Evolutionary conservation across 2,329 filamentous ascomycete species (phyloP), one percentile per base, ranked within the genome.

Genomic region (Xenoacremonium recifei): DNA sequence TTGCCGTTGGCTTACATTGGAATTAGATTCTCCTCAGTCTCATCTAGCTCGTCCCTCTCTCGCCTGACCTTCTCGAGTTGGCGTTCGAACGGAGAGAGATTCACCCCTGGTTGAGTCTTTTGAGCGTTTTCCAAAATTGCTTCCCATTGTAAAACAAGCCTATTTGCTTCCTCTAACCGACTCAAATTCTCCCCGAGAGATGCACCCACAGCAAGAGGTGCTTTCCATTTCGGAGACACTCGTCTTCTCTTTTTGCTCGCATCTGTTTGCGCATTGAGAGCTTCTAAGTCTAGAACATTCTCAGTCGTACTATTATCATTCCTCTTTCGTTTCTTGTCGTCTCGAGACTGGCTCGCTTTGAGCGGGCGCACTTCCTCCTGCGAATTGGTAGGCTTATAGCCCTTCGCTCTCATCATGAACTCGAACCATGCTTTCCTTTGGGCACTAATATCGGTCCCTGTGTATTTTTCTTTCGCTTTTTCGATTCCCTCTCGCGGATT

Each of bases 111-210:
- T 19, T 58, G 51, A 9, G 33, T 47, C 39, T 38, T 31, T 6
- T 45, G 53, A 4, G 43, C 29, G 21, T 55, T 55, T 10, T 46
- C 40, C 5, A 58, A 21, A 16, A 58, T 58, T 9, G 51, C 53
- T 29, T 58, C 51, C 55, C 55, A 58, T 34, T 58, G 55, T 16
- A 56, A 33, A 1, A 55, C 48, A 6, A 38, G 42, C 13, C 55
- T 45, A 20, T 57, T 49, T 30, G 55, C 55, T 31, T 50, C 35
- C 32, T 58, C 55, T 9, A 58, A 16, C 2, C 45, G 45, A 9
- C 55, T 58, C 4, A 58, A 30, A 4, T 56, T 51, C 9, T 52
- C 40, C 11, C 55, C 55, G 12, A 58, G 44, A 12, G 53, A 46
- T 5, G 50, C 48, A 0, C 55, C 55, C 6, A 58, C 39, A 4